A percentile compares a stretch with the other conserved stretches of the same genome.
phyloP scores from a whole-genome alignment of 1,284 basidiomycete species.

The Pseudozyma hubeiensis region DNA sequence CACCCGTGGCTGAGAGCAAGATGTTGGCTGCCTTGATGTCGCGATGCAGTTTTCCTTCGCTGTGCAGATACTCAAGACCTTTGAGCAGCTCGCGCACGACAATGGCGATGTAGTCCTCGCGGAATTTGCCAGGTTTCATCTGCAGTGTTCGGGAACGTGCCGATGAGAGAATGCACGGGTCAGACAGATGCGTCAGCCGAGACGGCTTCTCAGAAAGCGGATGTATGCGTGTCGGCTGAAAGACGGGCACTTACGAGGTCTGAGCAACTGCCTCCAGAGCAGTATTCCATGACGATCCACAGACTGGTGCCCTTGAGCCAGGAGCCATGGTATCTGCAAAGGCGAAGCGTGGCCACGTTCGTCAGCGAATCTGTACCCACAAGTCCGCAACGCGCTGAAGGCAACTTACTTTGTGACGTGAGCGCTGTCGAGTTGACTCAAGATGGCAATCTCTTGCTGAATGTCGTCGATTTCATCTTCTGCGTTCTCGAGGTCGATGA shows the following conservation, averaged over 20 bases:
- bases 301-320: constrained; percentile 90
- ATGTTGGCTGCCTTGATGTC: constrained; percentile 99
- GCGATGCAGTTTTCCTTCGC: constrained; percentile 94
- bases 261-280: constrained; percentile 73
- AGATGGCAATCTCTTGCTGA: constrained; percentile 97
- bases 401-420: constrained; percentile 83
- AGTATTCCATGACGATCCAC: constrained; percentile 99
- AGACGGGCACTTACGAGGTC: constrained; percentile 70
- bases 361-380: background rate
- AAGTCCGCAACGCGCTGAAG: background rate
- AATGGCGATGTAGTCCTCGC: constrained; percentile 98
- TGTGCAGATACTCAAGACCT: constrained; percentile 94
- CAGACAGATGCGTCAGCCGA: constrained; percentile 12
- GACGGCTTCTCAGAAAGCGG: background rate
- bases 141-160: constrained; percentile 66
- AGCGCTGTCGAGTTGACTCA: constrained; percentile 95
- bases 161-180: constrained; percentile 8
- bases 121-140: constrained; percentile 98
- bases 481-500: constrained; percentile 97
- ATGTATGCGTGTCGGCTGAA: background rate
- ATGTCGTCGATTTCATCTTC: constrained; percentile 99
- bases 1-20: constrained; percentile 89
- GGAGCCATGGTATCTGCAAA: constrained; percentile 88
- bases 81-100: constrained; percentile 89
- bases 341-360: background rate